A percentile compares a stretch with the other conserved stretches of the same genome.
Conservation (phyloP, 2,329 filamentous ascomycete species). For the Penicillium sclerotiorum region DNA sequence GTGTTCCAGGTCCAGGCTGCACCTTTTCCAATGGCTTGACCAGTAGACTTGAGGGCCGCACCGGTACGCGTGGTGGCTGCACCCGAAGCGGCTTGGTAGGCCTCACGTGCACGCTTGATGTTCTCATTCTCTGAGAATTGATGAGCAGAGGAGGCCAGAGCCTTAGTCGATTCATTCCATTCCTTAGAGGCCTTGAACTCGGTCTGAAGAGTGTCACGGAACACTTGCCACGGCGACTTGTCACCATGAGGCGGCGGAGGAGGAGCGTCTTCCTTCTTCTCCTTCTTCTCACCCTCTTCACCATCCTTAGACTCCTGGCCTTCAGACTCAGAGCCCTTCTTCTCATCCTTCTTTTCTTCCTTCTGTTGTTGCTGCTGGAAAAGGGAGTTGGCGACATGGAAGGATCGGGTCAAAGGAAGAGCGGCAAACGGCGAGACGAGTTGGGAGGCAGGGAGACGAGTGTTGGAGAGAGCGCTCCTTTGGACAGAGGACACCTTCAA, state of each 20-base stretch:
- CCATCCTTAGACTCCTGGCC: slow-evolving; percentile 29
- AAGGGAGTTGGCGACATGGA: slow-evolving; percentile 37
- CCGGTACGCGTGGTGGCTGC: slow-evolving; percentile 78
- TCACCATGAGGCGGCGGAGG: slow-evolving; percentile 96
- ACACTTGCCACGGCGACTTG: slow-evolving; percentile 98
- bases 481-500: slow-evolving; percentile 6
- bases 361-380: slow-evolving; percentile 40
- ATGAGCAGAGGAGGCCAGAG: slow-evolving; percentile 82
- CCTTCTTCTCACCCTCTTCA: slow-evolving; percentile 49
- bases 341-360: slow-evolving; percentile 38
- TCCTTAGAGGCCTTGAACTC: slow-evolving; percentile 98
- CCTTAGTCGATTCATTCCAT: slow-evolving; percentile 98
- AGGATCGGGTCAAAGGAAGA: slow-evolving; percentile 40
- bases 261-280: slow-evolving; percentile 67
- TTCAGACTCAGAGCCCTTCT: slow-evolving; percentile 36
- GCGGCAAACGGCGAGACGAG: slow-evolving; percentile 38
- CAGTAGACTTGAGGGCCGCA: slow-evolving; percentile 81
- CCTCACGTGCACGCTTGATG: slow-evolving; percentile 80
- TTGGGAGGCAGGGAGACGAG: slow-evolving; percentile 28
- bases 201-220: slow-evolving; percentile 89
- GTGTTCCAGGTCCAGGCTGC: slow-evolving; percentile 98
- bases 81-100: slow-evolving; percentile 83
- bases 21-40: slow-evolving; percentile 82
- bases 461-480: slow-evolving; percentile 40
- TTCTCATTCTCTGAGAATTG: slow-evolving; percentile 92